Conservation (phyloP, 306 rosid genomes). For the Inga laurina region DNA sequence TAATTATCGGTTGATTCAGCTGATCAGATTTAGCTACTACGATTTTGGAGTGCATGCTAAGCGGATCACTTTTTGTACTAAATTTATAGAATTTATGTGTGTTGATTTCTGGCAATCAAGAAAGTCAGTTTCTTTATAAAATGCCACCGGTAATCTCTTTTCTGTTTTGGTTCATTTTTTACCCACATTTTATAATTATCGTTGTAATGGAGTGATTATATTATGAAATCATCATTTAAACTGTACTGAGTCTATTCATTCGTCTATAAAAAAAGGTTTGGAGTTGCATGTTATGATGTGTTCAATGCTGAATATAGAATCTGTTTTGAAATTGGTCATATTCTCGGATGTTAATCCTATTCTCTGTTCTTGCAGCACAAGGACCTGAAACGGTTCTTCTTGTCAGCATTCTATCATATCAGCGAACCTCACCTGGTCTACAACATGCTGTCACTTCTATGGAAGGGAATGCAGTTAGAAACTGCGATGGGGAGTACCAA, state of each 20-base stretch:
- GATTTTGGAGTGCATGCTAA: neutral
- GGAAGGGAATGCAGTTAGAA: constrained; percentile 89
- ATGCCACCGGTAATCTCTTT: neutral
- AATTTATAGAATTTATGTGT: neutral
- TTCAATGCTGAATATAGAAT: neutral
- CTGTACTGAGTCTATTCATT: neutral
- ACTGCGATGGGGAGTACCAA: constrained; percentile 62
- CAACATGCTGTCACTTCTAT: constrained; percentile 89
- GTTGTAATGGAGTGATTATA: neutral
- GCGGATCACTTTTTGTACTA: neutral
- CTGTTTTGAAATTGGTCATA: neutral
- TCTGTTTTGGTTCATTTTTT: neutral
- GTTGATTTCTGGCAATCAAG: neutral
- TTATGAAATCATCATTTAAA: neutral
- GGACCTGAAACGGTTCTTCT: constrained; percentile 70
- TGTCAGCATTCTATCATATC: constrained; percentile 82
- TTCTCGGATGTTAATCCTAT: neutral
- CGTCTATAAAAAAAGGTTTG: neutral
- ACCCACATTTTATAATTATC: neutral
- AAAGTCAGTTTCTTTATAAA: neutral
- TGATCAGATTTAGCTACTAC: too few species aligned
- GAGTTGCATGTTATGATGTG: neutral
- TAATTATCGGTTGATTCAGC: neutral
- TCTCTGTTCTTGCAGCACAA: constrained; percentile 44
- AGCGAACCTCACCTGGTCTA: constrained; percentile 82